Conservation (phyloP, 441 rosid genomes). For the Brassica hybrid region DNA sequence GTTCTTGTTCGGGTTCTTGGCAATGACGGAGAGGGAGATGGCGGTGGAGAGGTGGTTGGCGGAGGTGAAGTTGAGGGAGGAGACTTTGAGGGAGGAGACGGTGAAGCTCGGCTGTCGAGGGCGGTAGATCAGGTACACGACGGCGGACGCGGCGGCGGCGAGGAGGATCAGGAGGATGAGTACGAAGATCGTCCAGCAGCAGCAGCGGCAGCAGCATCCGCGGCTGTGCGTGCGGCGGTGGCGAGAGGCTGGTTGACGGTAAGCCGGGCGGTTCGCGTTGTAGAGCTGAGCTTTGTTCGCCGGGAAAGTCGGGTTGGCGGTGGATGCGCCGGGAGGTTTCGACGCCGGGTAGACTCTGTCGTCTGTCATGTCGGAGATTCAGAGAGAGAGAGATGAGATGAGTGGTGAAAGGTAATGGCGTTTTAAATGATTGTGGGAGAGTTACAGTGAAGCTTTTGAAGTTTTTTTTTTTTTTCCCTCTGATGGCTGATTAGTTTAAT, state of each 20-base stretch:
- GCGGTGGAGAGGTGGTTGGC: slow-evolving; percentile 52
- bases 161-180: slow-evolving; percentile 56
- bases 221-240: slow-evolving; percentile 55
- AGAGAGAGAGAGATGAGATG: slow-evolving; percentile 18
- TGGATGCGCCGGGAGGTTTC: slow-evolving; percentile 46
- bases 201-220: slow-evolving; percentile 68
- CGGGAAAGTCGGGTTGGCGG: slow-evolving; percentile 59
- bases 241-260: slow-evolving; percentile 68
- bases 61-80: slow-evolving; percentile 70
- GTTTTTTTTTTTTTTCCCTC: neutral
- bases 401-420: neutral
- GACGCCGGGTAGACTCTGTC: slow-evolving; percentile 70
- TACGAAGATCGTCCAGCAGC: slow-evolving; percentile 59
- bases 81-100: slow-evolving; percentile 63
- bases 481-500: slow-evolving; percentile 24
- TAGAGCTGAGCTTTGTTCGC: slow-evolving; percentile 76
- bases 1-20: slow-evolving; percentile 84
- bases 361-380: slow-evolving; percentile 48
- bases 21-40: slow-evolving; percentile 65
- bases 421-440: neutral
- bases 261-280: slow-evolving; percentile 71
- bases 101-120: slow-evolving; percentile 82
- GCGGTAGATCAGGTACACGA: slow-evolving; percentile 74
- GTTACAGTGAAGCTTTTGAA: slow-evolving; percentile 33
- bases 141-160: slow-evolving; percentile 57